Percentiles rank a stretch among this genome's conserved stretches.
Evolutionary conservation across 495 filamentous ascomycete species (phyloP).

Genomic region (Thermothielavioides terrestris): DNA sequence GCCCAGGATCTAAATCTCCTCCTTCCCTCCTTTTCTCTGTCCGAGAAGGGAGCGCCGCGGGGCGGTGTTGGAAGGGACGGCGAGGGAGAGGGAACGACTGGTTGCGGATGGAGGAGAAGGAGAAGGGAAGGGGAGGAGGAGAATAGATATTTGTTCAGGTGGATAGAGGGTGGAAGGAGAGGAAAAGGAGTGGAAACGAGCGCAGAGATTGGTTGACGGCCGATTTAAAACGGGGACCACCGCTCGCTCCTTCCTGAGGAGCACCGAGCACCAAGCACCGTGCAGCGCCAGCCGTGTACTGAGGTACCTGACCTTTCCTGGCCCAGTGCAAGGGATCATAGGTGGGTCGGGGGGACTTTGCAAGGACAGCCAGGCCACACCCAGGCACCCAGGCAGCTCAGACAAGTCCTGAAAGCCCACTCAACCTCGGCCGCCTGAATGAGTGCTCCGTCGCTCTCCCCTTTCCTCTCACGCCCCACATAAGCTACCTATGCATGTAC

Average conservation of each 20-base stretch:
- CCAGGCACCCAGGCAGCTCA: conserved; percentile 15
- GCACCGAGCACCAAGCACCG: conserved; percentile 26
- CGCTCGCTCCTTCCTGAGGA: conserved; percentile 19
- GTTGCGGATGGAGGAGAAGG: conserved; percentile 48
- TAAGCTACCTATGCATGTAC: too few species aligned
- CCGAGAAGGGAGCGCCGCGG: conserved; percentile 26
- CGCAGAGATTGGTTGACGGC: conserved; percentile 40
- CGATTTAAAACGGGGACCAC: conserved; percentile 44
- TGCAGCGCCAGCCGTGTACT: conserved; percentile 23
- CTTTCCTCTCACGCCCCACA: too few species aligned
- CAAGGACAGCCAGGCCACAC: conserved; percentile 18
- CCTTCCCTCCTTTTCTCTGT: conserved; percentile 35
- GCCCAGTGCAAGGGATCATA: conserved; percentile 17
- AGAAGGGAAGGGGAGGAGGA: conserved; percentile 42
- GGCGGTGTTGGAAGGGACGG: conserved; percentile 38
- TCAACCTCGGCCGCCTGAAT: conserved; percentile 8
- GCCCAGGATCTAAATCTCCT: conserved; percentile 31
- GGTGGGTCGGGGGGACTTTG: too few species aligned
- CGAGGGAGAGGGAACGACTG: conserved; percentile 41
- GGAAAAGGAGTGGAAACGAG: conserved; percentile 45
- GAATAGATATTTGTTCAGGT: conserved; percentile 49
- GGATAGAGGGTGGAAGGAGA: conserved; percentile 48
- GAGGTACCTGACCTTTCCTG: conserved; percentile 24
- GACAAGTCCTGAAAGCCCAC: conserved; percentile 11
- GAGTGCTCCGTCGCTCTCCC: conserved; percentile 12